phyloP scores from a whole-genome alignment of 352 stramenopile genomes.

The Saprolegnia parasitica region DNA sequence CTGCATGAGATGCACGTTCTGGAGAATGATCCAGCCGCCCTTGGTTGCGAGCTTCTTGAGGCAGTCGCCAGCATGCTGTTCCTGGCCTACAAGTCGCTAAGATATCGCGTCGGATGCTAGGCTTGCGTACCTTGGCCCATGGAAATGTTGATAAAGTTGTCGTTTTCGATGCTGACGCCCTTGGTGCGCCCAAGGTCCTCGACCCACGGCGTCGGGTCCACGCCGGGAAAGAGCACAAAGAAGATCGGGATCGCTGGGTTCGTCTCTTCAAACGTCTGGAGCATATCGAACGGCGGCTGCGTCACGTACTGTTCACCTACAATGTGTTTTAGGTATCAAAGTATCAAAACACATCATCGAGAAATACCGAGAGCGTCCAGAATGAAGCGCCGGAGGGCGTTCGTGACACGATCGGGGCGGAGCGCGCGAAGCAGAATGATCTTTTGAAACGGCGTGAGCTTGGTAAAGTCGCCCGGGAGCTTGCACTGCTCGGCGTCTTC shows the following conservation, averaged over 20 bases:
- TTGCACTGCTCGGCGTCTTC: conserved; percentile 93
- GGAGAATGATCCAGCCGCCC: conserved; percentile 94
- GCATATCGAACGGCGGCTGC: conserved; percentile 90
- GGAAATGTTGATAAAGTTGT: conserved; percentile 96
- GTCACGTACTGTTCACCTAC: conserved; percentile 89
- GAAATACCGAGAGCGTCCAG: conserved; percentile 53
- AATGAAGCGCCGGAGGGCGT: conserved; percentile 89
- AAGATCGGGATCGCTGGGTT: conserved; percentile 91
- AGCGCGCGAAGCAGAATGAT: conserved; percentile 90
- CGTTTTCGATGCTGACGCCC: conserved; percentile 88
- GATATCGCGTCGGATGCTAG: too few species aligned
- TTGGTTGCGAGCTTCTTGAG: conserved; percentile 88
- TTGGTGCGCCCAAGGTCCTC: conserved; percentile 85
- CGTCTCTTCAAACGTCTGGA: conserved; percentile 89
- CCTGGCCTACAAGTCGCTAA: conserved; percentile 55
- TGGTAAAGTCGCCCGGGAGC: conserved; percentile 90
- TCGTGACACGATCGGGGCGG: conserved; percentile 93
- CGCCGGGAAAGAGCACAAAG: conserved; percentile 93
- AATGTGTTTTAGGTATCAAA: background rate
- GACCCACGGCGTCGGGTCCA: conserved; percentile 94
- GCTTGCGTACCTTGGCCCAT: conserved; percentile 54
- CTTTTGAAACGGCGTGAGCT: conserved; percentile 73
- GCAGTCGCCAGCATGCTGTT: conserved; percentile 88
- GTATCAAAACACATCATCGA: background rate
- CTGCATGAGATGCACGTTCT: conserved; percentile 96